A percentile compares a stretch with the other conserved stretches of the same genome.
These are phyloP conservation scores for Telfairia occidentalis DNA, from an alignment of 331 rosid species.

Conservation along the genomic window DNA sequence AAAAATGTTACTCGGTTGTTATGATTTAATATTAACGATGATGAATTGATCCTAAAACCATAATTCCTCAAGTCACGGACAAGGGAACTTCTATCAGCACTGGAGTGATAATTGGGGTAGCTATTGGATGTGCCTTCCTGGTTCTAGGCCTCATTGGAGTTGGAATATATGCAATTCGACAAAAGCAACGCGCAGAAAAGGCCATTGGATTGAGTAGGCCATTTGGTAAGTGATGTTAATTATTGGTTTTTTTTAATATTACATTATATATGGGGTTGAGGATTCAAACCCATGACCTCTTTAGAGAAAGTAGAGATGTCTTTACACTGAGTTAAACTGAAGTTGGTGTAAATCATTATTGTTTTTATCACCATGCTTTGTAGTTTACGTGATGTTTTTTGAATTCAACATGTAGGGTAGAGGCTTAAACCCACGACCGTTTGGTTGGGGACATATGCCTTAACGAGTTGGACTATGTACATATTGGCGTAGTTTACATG, in stretches of 20 bases:
- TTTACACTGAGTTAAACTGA: no score
- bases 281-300: no score
- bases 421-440: no score
- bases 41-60: constrained; percentile 16
- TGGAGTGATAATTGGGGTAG: constrained; percentile 41
- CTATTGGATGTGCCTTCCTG: constrained; percentile 43
- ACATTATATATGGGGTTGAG: no score
- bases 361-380: background rate
- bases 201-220: constrained; percentile 83
- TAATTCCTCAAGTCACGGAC: constrained; percentile 28
- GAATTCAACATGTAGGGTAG: no score
- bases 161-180: constrained; percentile 59
- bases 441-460: no score
- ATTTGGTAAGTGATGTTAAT: constrained; percentile 41
- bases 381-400: no score
- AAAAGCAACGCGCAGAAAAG: constrained; percentile 88
- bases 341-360: no score
- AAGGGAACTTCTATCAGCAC: constrained; percentile 33
- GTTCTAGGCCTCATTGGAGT: constrained; percentile 55
- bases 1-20: background rate
- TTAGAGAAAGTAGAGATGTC: no score
- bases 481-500: no score
- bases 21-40: background rate
- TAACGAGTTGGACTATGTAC: no score
- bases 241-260: no score